Evolutionary conservation across 805 yeast genomes (phyloP), one percentile per base, ranked within the genome.

Genomic region (Suhomyces kilbournensis): DNA sequence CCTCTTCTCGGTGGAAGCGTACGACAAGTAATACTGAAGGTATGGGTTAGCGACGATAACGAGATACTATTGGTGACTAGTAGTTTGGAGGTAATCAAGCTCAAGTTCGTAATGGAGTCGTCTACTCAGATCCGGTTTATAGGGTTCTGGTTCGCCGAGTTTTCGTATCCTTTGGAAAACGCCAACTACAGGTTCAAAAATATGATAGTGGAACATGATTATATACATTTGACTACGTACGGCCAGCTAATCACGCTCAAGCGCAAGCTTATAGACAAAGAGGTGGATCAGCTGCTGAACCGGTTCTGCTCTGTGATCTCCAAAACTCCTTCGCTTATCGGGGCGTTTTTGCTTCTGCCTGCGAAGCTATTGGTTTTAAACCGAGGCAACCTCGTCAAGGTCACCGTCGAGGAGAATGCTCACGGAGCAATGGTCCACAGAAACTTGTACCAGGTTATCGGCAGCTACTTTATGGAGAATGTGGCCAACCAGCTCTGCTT

Each of bases 391-490:
- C 23, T 46, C n/a, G 30, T 20, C 17, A 45, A n/a, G 23, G 47
- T 45, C 12, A 20, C 17, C 8, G 14, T 45, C 28, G 39, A 45
- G 39, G 39, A 45, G 12, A 20, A 23, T 19, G 17, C 9, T 4
- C 28, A 45, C 9, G 39, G 39, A 28, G 20, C 23, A n/a, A 44
- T 25, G 34, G 14, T 23, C 22, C 28, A 23, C 34, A 25, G n/a
- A 10, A n/a, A 44, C 22, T 23, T 44, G n/a, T 23, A 44, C 12
- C 20, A 23, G 23, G 8, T n/a, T 12, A 17, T 47, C 4, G 48
- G 26, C 15, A 43, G 14, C 14, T 49, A 26, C 20, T 49, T 49
- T 15, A 43, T 42, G 17, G 51, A 49, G 9, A 49, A 49, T 17
- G 44, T 43, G 26, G 44, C 47, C 10, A 23, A 26, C 35, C 51